Evolutionary conservation across 2,329 filamentous ascomycete genomes (phyloP), one percentile per base, ranked within the genome.

Genomic region (Diplodia scrobiculata): DNA sequence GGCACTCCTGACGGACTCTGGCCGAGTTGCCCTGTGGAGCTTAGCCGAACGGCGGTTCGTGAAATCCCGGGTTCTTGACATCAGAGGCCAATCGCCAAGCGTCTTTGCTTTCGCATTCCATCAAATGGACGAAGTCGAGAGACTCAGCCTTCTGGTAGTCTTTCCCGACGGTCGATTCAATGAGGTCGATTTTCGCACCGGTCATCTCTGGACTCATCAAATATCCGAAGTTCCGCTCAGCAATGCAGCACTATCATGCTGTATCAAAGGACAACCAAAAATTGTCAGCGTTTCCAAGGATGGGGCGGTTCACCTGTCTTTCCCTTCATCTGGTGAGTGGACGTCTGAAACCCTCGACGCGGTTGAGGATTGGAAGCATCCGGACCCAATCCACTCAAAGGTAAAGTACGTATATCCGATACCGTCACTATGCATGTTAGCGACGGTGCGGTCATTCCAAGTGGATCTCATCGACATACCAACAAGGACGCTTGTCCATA

Each of bases 1-100:
- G 36, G 90, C 89, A 0, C 78, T 92, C 3, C 79, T 91, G 34
- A 87, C 88, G 9, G 81, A 83, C 5, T 79, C 81, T 51, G 82
- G 84, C 54, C 82, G 80, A 38, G 82, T 91, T 13, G 78, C 84
- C 19, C 72, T 92, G 4, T 93, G 89, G 87, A 85, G 86, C 69
- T 79, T 91, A 3, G 76, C 78, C 17, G 80, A 86, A 47, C 82
- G 82, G 54, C 78, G 77, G 11, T 89, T 89, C 82, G 83, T 83
- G 0, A 79, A 83, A n/a, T 80, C 79, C 1, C 75, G 86, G 27
- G 71, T 82, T 6, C 78, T 89, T 3, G 84, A 88, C 11, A 73
- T 87, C 3, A 82, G 82, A 60, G 83, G 84, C 7, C 85, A 88
- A 60, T 84, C 83, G 58, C 84, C 87, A 0, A 82, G 86, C 48